A percentile compares a stretch with the other conserved stretches of the same genome.
Evolutionary conservation across 129 eudicot genomes (phyloP).

Genomic region (Escallonia herrerae): DNA sequence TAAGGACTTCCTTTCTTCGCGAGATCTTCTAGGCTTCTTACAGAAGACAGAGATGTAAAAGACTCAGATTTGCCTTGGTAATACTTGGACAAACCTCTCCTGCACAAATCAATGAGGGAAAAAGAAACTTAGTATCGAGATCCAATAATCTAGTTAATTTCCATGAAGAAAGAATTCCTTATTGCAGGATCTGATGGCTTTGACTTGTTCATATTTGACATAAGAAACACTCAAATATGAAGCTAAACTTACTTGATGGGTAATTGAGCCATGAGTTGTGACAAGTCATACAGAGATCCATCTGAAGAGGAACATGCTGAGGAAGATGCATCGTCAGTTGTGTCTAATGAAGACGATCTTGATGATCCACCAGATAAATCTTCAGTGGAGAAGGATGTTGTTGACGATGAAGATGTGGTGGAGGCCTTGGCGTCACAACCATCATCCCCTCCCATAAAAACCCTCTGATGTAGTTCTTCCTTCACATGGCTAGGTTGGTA

Average conservation of each 20-base stretch:
- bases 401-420: slow-evolving; percentile 13
- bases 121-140: no score
- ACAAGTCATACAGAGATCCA: not conserved
- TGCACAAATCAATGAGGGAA: slow-evolving; percentile 14
- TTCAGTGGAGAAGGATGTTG: not conserved
- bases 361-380: slow-evolving; percentile 24
- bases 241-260: slow-evolving; percentile 72
- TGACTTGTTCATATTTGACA: no score
- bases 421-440: not conserved
- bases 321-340: slow-evolving; percentile 58
- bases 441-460: not conserved
- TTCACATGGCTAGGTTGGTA: slow-evolving; percentile 5
- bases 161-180: no score
- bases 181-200: no score
- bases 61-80: slow-evolving; percentile 84
- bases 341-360: slow-evolving; percentile 42
- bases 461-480: not conserved
- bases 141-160: no score
- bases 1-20: slow-evolving; percentile 43
- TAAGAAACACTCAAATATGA: not conserved
- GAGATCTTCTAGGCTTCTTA: slow-evolving; percentile 70
- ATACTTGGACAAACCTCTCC: slow-evolving; percentile 73
- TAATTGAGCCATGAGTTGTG: slow-evolving; percentile 38
- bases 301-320: slow-evolving; percentile 15
- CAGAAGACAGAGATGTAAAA: slow-evolving; percentile 64